phyloP scores from a whole-genome alignment of 1,284 basidiomycete genomes.

The Somion occarium region DNA sequence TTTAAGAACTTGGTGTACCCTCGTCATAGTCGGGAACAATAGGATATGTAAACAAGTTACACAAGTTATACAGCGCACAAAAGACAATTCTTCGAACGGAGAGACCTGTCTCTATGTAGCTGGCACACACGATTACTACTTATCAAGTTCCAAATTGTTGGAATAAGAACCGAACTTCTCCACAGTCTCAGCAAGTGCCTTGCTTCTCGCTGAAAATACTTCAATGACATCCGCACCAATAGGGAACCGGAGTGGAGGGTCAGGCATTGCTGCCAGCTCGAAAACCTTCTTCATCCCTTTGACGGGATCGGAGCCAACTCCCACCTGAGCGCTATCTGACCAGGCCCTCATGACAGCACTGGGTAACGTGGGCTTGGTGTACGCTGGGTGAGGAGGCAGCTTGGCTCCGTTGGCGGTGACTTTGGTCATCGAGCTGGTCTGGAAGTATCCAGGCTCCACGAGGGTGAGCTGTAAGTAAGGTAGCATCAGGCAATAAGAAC shows the following conservation, averaged over 20 bases:
- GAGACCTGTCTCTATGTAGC: too few relatives aligned
- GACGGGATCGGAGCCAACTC: not conserved
- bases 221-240: conserved; percentile 1
- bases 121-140: too few relatives aligned
- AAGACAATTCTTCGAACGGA: too few relatives aligned
- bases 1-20: too few relatives aligned
- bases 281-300: conserved; percentile 9
- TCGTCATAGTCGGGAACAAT: too few relatives aligned
- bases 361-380: conserved; percentile 3
- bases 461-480: conserved; percentile 5
- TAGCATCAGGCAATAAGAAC: not conserved
- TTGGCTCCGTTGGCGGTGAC: not conserved
- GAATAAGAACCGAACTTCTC: conserved; percentile 6
- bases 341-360: not conserved
- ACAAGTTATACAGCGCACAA: too few relatives aligned
- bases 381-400: conserved; percentile 4
- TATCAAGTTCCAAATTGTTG: not conserved
- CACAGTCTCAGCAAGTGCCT: not conserved
- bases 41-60: too few relatives aligned
- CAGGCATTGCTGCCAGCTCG: conserved; percentile 3
- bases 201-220: not conserved
- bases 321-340: not conserved
- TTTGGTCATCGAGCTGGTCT: not conserved
- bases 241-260: conserved; percentile 7
- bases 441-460: conserved; percentile 7